phyloP scores from a whole-genome alignment of 1,284 basidiomycete species.

The Coniferiporia sulphurascens region DNA sequence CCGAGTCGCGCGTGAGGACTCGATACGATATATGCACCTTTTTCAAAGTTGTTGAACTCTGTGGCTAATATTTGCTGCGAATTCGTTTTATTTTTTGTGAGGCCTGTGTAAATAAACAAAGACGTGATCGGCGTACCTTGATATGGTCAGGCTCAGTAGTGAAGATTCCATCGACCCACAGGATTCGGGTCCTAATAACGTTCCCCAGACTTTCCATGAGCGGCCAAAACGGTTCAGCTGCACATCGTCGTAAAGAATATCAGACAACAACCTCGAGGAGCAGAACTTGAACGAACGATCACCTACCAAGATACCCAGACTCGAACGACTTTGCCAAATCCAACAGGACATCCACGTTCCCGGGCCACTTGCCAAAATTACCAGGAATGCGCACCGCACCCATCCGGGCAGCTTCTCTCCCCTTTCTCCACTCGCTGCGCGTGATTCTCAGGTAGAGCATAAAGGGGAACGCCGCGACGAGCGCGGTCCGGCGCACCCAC shows the following conservation, averaged over 20 bases:
- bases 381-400: conserved; percentile 2
- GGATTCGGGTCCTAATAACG: conserved; percentile 25
- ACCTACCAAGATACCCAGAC: conserved; percentile 8
- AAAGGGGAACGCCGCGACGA: neutral
- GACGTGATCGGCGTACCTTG: too few relatives aligned
- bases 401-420: neutral
- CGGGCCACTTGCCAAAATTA: conserved; percentile 6
- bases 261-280: too few relatives aligned
- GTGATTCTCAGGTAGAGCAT: neutral
- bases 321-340: neutral
- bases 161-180: conserved; percentile 32
- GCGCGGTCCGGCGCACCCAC: neutral
- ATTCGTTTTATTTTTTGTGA: neutral
- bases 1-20: neutral
- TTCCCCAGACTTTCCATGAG: conserved; percentile 15
- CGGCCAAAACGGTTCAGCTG: conserved; percentile 5
- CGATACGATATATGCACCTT: conserved; percentile 28
- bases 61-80: conserved; percentile 36
- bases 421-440: neutral
- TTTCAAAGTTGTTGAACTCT: conserved; percentile 39
- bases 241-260: neutral
- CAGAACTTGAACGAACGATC: neutral
- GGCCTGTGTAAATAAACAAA: too few relatives aligned
- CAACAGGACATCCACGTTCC: conserved; percentile 11
- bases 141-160: conserved; percentile 32